phyloP scores from a whole-genome alignment of 768 basidiomycete species.

The Floccularia luteovirens region DNA sequence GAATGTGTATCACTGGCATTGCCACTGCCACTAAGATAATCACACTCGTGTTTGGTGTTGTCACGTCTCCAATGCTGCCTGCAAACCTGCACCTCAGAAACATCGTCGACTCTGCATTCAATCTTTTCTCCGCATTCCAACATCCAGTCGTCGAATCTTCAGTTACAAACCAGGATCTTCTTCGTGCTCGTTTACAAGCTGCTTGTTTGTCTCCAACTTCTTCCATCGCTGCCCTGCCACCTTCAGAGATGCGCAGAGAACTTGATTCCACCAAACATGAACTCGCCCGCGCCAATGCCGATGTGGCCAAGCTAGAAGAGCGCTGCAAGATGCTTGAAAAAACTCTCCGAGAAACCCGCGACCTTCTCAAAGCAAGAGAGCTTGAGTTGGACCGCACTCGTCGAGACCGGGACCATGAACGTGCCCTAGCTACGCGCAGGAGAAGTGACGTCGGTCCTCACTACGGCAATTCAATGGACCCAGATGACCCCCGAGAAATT shows the following conservation, averaged over 20 bases:
- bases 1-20: too few relatives aligned
- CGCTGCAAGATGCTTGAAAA: constrained; percentile 56
- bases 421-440: constrained; percentile 22
- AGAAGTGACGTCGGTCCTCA: constrained; percentile 20
- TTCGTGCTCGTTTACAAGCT: constrained; percentile 40
- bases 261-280: constrained; percentile 49
- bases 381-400: constrained; percentile 21
- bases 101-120: constrained; percentile 37
- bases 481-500: constrained; percentile 6
- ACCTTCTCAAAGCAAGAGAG: constrained; percentile 56
- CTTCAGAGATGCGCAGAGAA: constrained; percentile 44
- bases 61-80: constrained; percentile 34
- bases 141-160: not conserved
- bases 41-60: constrained; percentile 24
- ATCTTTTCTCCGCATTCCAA: constrained; percentile 11
- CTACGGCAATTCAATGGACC: constrained; percentile 8
- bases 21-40: too few relatives aligned
- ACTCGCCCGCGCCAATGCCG: constrained; percentile 43
- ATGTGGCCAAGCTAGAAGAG: constrained; percentile 52
- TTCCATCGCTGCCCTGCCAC: constrained; percentile 31
- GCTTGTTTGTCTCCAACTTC: constrained; percentile 36
- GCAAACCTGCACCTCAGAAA: constrained; percentile 35
- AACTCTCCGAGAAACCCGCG: constrained; percentile 56
- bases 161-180: constrained; percentile 13
- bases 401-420: constrained; percentile 25